phyloP scores from a whole-genome alignment of 768 basidiomycete genomes.

The Omphalotus guepiniiformis region DNA sequence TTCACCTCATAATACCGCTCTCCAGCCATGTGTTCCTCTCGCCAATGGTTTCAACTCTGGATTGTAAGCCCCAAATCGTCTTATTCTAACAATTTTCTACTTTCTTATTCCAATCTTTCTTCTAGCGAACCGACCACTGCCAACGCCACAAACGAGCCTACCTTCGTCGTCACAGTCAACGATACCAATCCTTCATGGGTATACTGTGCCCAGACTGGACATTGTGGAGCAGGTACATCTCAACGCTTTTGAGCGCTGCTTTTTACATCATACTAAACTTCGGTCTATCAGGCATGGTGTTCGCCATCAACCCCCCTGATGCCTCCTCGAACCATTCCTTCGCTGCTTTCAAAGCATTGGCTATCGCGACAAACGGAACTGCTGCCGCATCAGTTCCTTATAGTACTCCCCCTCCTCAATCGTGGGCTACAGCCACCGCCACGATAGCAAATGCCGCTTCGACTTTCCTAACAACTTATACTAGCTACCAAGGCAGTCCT shows the following conservation, averaged over 20 bases:
- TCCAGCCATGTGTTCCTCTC: constrained; percentile 24
- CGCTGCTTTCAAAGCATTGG: constrained; percentile 43
- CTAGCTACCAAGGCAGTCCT: constrained; percentile 32
- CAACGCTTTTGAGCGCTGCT: background rate
- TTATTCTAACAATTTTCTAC: background rate
- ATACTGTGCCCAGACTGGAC: constrained; percentile 47
- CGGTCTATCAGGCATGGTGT: constrained; percentile 53
- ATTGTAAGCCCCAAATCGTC: constrained; percentile 26
- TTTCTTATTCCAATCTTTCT: background rate
- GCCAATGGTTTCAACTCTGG: constrained; percentile 28
- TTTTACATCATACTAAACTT: background rate
- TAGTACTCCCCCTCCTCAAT: constrained; percentile 25
- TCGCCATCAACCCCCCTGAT: constrained; percentile 56
- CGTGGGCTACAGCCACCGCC: constrained; percentile 34
- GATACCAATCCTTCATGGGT: constrained; percentile 52
- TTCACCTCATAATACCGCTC: background rate
- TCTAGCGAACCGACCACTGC: constrained; percentile 36
- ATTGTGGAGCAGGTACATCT: constrained; percentile 41
- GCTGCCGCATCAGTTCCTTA: constrained; percentile 13
- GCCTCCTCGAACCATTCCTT: constrained; percentile 37
- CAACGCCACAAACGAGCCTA: constrained; percentile 30
- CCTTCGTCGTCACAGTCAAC: constrained; percentile 34
- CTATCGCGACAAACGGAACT: constrained; percentile 34
- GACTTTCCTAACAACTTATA: constrained; percentile 35
- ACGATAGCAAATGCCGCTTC: constrained; percentile 31